phyloP scores from a whole-genome alignment of 805 yeast species.

The Pichia insulana region DNA sequence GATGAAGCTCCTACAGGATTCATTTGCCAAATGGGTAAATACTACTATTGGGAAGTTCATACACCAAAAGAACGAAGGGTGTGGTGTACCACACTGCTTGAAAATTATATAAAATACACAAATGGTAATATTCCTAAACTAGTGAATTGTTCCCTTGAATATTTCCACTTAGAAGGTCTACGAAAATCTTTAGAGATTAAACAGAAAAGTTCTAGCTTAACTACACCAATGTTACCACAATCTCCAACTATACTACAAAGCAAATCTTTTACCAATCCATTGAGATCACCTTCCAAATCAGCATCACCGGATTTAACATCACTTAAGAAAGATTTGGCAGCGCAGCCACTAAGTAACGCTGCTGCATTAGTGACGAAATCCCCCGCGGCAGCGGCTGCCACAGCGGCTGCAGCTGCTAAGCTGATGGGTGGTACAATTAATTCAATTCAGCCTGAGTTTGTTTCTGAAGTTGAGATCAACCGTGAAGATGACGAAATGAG shows the following conservation, averaged over 20 bases:
- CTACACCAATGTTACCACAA: background rate
- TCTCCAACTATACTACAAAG: background rate
- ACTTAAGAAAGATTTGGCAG: slow-evolving; percentile 1
- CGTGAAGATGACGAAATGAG: slow-evolving; percentile 3
- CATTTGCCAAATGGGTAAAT: slow-evolving; percentile 55
- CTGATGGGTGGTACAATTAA: slow-evolving; percentile 1
- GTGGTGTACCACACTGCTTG: slow-evolving; percentile 45
- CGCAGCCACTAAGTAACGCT: background rate
- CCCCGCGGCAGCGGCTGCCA: slow-evolving; percentile 5
- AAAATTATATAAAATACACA: slow-evolving; percentile 46
- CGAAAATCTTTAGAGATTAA: slow-evolving; percentile 6
- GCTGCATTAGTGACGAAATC: background rate
- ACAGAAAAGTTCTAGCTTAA: no score
- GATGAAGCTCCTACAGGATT: slow-evolving; percentile 46
- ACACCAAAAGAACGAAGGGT: slow-evolving; percentile 49
- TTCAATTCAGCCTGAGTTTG: slow-evolving; percentile 1
- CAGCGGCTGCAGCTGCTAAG: slow-evolving; percentile 1
- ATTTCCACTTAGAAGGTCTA: slow-evolving; percentile 28
- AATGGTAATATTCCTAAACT: slow-evolving; percentile 44
- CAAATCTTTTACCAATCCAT: slow-evolving; percentile 5
- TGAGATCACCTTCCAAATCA: slow-evolving; percentile 7
- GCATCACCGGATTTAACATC: background rate
- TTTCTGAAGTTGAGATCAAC: slow-evolving; percentile 4
- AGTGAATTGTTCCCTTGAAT: slow-evolving; percentile 35
- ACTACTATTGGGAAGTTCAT: slow-evolving; percentile 75